phyloP scores from a whole-genome alignment of 1,284 basidiomycete species.

The Boletus nobilissimus region DNA sequence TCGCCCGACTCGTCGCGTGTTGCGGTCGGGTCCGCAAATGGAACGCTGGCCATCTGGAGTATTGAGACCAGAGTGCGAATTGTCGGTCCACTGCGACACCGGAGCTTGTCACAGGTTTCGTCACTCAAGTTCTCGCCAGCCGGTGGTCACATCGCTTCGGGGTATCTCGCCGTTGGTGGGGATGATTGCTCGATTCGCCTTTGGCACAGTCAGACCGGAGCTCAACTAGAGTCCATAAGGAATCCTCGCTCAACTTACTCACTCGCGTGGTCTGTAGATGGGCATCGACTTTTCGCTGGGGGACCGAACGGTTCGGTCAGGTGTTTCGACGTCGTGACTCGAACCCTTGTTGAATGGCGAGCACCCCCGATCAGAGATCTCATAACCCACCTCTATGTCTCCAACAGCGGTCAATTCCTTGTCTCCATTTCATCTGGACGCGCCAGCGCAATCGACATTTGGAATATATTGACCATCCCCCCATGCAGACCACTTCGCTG shows the following conservation, averaged over 20 bases:
- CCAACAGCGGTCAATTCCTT: neutral
- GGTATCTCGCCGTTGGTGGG: neutral
- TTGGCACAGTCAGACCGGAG: neutral
- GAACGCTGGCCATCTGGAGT: neutral
- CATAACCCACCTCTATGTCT: neutral
- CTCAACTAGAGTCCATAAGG: neutral
- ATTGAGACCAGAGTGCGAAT: neutral
- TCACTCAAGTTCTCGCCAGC: neutral
- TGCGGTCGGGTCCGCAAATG: neutral
- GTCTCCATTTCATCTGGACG: neutral
- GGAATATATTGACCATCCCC: neutral
- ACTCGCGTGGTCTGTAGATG: neutral
- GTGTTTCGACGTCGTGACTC: neutral
- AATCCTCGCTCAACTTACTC: neutral
- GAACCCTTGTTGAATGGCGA: neutral
- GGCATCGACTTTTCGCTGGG: neutral
- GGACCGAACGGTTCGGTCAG: neutral
- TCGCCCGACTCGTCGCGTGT: neutral
- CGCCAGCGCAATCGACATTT: neutral
- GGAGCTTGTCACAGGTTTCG: neutral
- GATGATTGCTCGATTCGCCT: neutral
- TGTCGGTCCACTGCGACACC: neutral
- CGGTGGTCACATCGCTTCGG: neutral
- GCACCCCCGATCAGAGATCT: neutral
- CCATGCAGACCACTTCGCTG: neutral